Evolutionary conservation across 2,329 filamentous ascomycete species (phyloP).

Genomic region (Calonectria multiphialidica): DNA sequence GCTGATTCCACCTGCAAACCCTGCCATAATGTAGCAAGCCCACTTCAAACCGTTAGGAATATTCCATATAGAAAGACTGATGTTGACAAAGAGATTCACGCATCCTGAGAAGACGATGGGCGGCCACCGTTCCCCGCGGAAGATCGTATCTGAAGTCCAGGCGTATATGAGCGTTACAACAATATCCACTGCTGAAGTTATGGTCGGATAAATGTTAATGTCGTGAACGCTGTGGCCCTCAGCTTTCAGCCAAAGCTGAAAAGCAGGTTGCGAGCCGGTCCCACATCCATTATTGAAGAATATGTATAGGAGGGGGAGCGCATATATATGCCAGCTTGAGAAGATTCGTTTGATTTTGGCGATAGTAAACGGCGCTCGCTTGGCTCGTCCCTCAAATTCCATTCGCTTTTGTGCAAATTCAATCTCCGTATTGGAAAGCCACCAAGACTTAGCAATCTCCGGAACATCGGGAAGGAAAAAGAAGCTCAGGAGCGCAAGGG

Average conservation of each 20-base stretch:
- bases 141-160: constrained; percentile 72
- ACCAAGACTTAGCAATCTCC: constrained; percentile 42
- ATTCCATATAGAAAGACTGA: constrained; percentile 56
- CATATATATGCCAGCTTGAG: constrained; percentile 73
- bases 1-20: constrained; percentile 60
- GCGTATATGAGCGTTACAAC: constrained; percentile 72
- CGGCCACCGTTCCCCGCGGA: constrained; percentile 71
- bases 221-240: constrained; percentile 54
- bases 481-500: constrained; percentile 47
- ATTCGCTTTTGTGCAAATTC: constrained; percentile 44
- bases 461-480: constrained; percentile 46
- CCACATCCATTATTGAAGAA: constrained; percentile 71
- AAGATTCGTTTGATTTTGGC: constrained; percentile 71
- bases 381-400: constrained; percentile 57
- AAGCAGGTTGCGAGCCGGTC: constrained; percentile 65
- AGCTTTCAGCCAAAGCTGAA: constrained; percentile 61
- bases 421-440: constrained; percentile 39
- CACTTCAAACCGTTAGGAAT: constrained; percentile 69
- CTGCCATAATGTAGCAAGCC: constrained; percentile 69
- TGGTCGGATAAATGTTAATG: constrained; percentile 69
- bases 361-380: constrained; percentile 53
- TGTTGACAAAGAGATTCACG: constrained; percentile 54
- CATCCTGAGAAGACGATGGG: constrained; percentile 67
- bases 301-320: constrained; percentile 69
- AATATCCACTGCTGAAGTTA: constrained; percentile 65